Conservation (phyloP, 2,329 filamentous ascomycete species). For the Stagonosporopsis cucurbitacearum region DNA sequence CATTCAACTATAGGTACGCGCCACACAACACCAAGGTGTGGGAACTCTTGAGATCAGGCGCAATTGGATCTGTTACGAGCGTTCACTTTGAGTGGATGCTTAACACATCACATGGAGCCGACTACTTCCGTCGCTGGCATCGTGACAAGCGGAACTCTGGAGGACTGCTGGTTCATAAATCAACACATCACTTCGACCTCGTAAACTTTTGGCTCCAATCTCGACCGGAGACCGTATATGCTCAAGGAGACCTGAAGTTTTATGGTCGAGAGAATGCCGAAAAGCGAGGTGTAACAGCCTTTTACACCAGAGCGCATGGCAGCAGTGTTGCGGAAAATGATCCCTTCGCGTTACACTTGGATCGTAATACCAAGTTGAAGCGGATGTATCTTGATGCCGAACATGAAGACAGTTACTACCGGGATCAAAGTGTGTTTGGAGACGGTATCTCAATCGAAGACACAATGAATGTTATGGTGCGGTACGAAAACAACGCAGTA, state of each 20-base stretch:
- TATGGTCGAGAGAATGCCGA: conserved; percentile 69
- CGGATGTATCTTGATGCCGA: conserved; percentile 67
- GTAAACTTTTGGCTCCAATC: conserved; percentile 69
- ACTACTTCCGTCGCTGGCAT: conserved; percentile 70
- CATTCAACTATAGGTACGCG: conserved; percentile 70
- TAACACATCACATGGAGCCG: conserved; percentile 66
- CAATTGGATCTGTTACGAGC: conserved; percentile 62
- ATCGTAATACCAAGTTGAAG: conserved; percentile 61
- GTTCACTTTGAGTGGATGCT: conserved; percentile 71
- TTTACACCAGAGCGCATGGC: conserved; percentile 60
- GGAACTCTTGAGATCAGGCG: conserved; percentile 60
- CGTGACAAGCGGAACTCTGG: conserved; percentile 66
- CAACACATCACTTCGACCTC: conserved; percentile 69
- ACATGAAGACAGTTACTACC: conserved; percentile 67
- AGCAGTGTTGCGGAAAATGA: conserved; percentile 60
- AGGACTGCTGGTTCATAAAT: conserved; percentile 67
- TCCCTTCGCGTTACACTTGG: conserved; percentile 65
- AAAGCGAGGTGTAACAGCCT: conserved; percentile 57
- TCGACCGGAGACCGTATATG: conserved; percentile 62
- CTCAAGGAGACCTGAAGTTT: conserved; percentile 65
- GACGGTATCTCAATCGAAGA: conserved; percentile 71
- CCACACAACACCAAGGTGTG: conserved; percentile 69
- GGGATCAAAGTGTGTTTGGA: conserved; percentile 68
- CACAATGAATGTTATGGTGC: conserved; percentile 66
- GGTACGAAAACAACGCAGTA: conserved; percentile 63